Evolutionary conservation across 176 grass and related monocot genomes (phyloP).

Genomic region (Canna indica): DNA sequence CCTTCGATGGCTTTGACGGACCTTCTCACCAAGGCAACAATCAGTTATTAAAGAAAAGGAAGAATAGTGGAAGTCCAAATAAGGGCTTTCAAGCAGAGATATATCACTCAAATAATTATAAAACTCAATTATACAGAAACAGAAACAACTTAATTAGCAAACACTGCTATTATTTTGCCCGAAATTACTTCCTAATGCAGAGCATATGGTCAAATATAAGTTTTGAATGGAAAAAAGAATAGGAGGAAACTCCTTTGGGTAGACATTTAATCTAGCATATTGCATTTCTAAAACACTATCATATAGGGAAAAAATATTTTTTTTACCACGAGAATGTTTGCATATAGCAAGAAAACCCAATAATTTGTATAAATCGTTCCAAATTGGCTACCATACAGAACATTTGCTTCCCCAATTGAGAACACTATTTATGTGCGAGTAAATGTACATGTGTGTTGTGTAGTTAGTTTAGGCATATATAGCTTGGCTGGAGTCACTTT

Average conservation of each 20-base stretch:
- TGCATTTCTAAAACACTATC: no score
- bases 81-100: background rate
- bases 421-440: no score
- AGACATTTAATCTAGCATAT: no score
- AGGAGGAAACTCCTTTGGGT: background rate
- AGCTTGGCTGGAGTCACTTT: background rate
- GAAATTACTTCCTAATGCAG: background rate
- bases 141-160: background rate
- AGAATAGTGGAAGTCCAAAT: conserved; percentile 21
- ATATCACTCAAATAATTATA: background rate
- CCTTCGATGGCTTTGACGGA: conserved; percentile 62
- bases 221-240: background rate
- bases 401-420: no score
- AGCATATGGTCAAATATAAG: background rate
- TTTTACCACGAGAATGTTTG: no score
- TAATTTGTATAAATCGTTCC: no score
- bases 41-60: conserved; percentile 21
- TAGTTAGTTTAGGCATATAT: background rate
- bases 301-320: no score
- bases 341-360: no score
- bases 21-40: conserved; percentile 34
- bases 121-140: background rate
- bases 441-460: no score
- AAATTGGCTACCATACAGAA: no score
- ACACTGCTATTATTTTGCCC: background rate